Conservation (phyloP, 164 flowering plant genomes). For the Houttuynia cordata region DNA sequence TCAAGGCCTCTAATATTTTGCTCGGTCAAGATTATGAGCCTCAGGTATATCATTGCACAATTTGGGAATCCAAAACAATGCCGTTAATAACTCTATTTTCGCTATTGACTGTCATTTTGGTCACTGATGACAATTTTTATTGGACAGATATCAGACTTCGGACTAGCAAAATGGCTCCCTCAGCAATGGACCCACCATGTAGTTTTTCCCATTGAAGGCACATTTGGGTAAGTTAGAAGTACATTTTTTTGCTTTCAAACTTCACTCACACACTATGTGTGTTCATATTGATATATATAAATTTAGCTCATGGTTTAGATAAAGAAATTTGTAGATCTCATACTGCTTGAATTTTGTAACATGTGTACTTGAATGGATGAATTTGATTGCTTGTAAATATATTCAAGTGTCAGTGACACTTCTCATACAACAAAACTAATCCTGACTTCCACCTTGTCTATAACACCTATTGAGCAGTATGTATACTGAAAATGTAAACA, state of each 20-base stretch:
- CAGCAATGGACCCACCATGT: conserved; percentile 81
- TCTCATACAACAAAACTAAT: no score
- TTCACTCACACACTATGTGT: neutral
- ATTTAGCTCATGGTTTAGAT: no score
- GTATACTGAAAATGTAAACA: neutral
- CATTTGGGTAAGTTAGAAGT: conserved; percentile 70
- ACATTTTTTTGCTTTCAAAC: neutral
- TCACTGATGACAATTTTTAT: neutral
- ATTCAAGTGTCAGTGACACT: no score
- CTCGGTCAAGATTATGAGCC: conserved; percentile 59
- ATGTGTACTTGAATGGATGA: no score
- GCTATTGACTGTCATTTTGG: neutral
- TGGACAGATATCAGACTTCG: conserved; percentile 91
- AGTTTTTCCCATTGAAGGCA: conserved; percentile 83
- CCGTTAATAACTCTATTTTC: neutral
- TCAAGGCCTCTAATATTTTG: conserved; percentile 88
- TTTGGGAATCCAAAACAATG: neutral
- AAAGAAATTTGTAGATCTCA: no score
- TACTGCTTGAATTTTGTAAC: no score
- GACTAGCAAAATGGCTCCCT: conserved; percentile 98
- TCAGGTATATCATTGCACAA: conserved; percentile 28
- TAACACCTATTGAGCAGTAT: neutral
- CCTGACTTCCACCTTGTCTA: no score
- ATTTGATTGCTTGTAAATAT: no score
- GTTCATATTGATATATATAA: no score